Conservation (phyloP, 73 alveolate species). For the Paramecium biaurelia region DNA sequence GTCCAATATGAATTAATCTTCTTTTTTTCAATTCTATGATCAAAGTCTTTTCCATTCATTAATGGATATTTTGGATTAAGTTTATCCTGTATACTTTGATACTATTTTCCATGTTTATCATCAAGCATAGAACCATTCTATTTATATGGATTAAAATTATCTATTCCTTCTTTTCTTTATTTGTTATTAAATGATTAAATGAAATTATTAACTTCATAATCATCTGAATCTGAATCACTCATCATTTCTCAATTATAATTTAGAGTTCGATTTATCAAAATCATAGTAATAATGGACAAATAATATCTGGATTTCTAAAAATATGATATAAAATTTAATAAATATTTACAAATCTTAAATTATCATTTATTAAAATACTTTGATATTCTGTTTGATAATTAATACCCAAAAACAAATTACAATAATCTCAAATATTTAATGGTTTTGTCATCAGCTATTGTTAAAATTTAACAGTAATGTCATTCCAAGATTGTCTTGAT, state of each 20-base stretch:
- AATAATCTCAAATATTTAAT: too few species aligned
- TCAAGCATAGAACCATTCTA: not conserved
- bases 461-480: conserved; percentile 19
- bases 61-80: not conserved
- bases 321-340: not conserved
- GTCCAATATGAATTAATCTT: not conserved
- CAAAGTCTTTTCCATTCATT: not conserved
- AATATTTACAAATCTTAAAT: too few species aligned
- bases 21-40: not conserved
- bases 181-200: not conserved
- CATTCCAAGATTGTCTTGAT: conserved; percentile 35
- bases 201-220: not conserved
- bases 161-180: not conserved
- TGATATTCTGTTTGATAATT: not conserved
- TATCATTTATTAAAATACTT: not conserved
- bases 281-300: not conserved
- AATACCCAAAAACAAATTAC: conserved; percentile 6
- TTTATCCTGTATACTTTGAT: not conserved
- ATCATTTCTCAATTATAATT: not conserved
- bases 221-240: not conserved
- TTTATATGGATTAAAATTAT: not conserved
- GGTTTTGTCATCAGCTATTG: not conserved
- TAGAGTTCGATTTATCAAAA: not conserved
- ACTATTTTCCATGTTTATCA: not conserved
- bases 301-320: not conserved